These are phyloP conservation scores for Heterobasidion irregulare DNA, from an alignment of 1,284 basidiomycete genomes.

Conservation along the genomic window DNA sequence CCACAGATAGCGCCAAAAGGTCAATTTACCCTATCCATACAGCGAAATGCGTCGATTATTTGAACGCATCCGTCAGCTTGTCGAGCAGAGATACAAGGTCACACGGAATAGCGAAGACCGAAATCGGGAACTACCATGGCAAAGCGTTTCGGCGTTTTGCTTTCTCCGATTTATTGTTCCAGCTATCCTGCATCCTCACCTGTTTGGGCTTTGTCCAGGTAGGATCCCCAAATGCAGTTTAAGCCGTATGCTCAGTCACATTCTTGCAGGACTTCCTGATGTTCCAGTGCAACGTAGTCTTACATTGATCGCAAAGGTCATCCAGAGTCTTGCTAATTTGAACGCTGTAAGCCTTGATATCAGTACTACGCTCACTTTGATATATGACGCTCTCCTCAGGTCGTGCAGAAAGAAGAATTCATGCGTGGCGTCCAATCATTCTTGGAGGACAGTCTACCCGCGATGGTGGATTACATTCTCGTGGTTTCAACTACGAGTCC, in stretches of 20 bases:
- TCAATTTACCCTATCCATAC: slow-evolving; percentile 5
- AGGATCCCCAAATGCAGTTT: slow-evolving; percentile 12
- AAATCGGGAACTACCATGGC: slow-evolving; percentile 57
- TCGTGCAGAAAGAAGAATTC: slow-evolving; percentile 60
- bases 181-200: slow-evolving; percentile 70
- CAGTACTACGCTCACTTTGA: not conserved
- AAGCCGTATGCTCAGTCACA: not conserved
- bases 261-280: slow-evolving; percentile 49
- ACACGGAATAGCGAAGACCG: slow-evolving; percentile 28
- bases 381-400: slow-evolving; percentile 25
- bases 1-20: slow-evolving; percentile 1
- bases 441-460: slow-evolving; percentile 44
- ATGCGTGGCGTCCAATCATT: slow-evolving; percentile 68
- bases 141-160: slow-evolving; percentile 79
- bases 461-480: slow-evolving; percentile 70
- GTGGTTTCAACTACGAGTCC: slow-evolving; percentile 53
- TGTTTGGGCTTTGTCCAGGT: slow-evolving; percentile 71
- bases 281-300: slow-evolving; percentile 62
- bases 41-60: slow-evolving; percentile 76
- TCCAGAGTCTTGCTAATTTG: slow-evolving; percentile 75
- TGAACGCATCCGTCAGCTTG: slow-evolving; percentile 59
- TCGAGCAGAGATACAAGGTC: slow-evolving; percentile 52
- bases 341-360: slow-evolving; percentile 43
- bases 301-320: slow-evolving; percentile 70
- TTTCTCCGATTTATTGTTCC: slow-evolving; percentile 82